phyloP scores from a whole-genome alignment of 2,329 filamentous ascomycete species.

The Ceratocystis huliohia region DNA sequence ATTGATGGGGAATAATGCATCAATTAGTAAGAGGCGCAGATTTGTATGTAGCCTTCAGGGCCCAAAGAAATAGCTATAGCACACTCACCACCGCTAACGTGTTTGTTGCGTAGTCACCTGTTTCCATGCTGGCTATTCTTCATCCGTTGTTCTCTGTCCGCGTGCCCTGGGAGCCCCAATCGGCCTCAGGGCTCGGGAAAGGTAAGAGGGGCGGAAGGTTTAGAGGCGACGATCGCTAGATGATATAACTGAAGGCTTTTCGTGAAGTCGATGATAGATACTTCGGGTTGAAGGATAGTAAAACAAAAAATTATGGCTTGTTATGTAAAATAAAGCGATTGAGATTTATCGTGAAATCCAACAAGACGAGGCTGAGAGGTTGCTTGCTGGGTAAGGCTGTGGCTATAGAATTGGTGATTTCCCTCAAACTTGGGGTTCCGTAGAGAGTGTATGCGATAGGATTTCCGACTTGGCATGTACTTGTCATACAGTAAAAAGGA shows the following conservation, averaged over 20 bases:
- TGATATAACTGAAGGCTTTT: neutral
- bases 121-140: slow-evolving; percentile 41
- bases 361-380: slow-evolving; percentile 1
- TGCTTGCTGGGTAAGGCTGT: slow-evolving; percentile 2
- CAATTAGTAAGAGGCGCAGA: slow-evolving; percentile 13
- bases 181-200: slow-evolving; percentile 15
- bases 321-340: neutral
- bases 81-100: slow-evolving; percentile 43
- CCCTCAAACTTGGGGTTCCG: neutral
- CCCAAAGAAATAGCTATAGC: neutral
- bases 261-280: neutral
- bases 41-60: neutral
- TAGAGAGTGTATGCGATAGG: neutral
- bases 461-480: neutral
- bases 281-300: neutral
- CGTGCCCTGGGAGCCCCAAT: slow-evolving; percentile 20
- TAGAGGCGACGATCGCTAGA: neutral
- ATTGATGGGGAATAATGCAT: slow-evolving; percentile 3
- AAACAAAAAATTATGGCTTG: neutral
- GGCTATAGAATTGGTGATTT: neutral
- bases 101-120: slow-evolving; percentile 51
- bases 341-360: neutral
- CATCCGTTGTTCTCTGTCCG: slow-evolving; percentile 6
- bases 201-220: neutral
- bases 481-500: neutral